phyloP scores from a whole-genome alignment of 2,329 filamentous ascomycete species.

The Pseudohalonectria lignicola region DNA sequence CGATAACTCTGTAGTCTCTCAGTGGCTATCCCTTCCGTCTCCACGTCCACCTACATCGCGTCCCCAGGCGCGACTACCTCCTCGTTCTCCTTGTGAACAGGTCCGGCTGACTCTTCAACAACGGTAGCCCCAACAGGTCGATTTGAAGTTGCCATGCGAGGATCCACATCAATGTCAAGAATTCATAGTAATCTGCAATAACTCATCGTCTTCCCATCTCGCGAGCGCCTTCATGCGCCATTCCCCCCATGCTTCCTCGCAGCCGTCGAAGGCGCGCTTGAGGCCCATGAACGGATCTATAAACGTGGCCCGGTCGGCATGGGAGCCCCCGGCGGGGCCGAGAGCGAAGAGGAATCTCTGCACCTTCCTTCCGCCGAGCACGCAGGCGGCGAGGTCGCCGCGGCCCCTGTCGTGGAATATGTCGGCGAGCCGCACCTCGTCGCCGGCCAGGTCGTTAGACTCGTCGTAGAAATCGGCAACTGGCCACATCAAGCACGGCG shows the following conservation, averaged over 20 bases:
- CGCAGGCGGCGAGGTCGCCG: conserved; percentile 9
- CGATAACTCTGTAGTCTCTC: too few species aligned
- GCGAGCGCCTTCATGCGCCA: background rate
- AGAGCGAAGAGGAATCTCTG: conserved; percentile 10
- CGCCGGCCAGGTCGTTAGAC: conserved; percentile 13
- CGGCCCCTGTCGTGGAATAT: conserved; percentile 10
- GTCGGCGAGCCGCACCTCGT: conserved; percentile 11
- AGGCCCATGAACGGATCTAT: background rate
- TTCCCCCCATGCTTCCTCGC: background rate
- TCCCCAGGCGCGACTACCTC: too few species aligned
- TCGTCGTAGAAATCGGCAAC: conserved; percentile 20
- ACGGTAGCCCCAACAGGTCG: too few species aligned
- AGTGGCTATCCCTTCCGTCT: too few species aligned
- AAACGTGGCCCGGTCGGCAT: background rate
- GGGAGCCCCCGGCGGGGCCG: background rate
- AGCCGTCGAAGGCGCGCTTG: background rate
- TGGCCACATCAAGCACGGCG: conserved; percentile 24
- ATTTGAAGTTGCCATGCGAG: too few species aligned
- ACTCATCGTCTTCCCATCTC: background rate
- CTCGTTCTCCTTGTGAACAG: too few species aligned
- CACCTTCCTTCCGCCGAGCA: conserved; percentile 10
- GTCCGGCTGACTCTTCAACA: too few species aligned
- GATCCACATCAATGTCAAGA: too few species aligned
- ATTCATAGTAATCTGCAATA: background rate
- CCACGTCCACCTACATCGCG: too few species aligned